Evolutionary conservation across 73 alveolate species (phyloP).

Genomic region (Breviolum minutum): DNA sequence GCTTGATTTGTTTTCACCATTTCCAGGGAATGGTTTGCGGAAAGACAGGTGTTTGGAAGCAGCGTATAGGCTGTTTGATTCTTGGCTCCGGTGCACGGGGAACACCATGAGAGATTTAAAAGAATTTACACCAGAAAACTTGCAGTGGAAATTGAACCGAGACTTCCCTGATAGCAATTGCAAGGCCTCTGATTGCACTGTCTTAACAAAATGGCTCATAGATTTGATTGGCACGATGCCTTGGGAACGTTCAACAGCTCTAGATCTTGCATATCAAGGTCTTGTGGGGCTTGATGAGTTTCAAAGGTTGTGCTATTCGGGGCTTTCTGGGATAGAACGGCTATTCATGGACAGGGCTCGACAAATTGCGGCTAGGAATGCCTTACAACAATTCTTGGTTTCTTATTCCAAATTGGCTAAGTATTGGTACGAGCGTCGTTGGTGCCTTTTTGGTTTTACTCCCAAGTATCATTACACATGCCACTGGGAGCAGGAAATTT

Average conservation of each 20-base stretch:
- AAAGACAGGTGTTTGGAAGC: neutral
- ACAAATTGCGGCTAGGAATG: neutral
- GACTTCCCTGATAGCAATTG: constrained; percentile 22
- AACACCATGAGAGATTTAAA: neutral
- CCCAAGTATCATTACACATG: constrained; percentile 9
- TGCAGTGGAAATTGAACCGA: neutral
- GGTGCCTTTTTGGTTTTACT: neutral
- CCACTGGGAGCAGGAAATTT: neutral
- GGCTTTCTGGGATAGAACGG: neutral
- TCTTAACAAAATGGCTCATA: neutral
- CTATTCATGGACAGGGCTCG: neutral
- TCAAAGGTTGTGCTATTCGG: constrained; percentile 18
- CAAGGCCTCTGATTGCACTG: constrained; percentile 24
- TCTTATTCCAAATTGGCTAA: neutral
- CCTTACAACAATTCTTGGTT: neutral
- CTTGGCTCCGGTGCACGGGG: neutral
- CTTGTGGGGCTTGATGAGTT: neutral
- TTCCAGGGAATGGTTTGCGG: neutral
- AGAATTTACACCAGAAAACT: constrained; percentile 29
- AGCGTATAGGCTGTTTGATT: neutral
- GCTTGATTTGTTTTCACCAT: neutral
- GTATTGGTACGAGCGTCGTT: neutral
- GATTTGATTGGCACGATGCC: neutral
- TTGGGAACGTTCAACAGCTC: neutral
- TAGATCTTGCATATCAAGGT: neutral